Evolutionary conservation across 2,329 filamentous ascomycete genomes (phyloP), one percentile per base, ranked within the genome.

Genomic region (Alternaria sp.): DNA sequence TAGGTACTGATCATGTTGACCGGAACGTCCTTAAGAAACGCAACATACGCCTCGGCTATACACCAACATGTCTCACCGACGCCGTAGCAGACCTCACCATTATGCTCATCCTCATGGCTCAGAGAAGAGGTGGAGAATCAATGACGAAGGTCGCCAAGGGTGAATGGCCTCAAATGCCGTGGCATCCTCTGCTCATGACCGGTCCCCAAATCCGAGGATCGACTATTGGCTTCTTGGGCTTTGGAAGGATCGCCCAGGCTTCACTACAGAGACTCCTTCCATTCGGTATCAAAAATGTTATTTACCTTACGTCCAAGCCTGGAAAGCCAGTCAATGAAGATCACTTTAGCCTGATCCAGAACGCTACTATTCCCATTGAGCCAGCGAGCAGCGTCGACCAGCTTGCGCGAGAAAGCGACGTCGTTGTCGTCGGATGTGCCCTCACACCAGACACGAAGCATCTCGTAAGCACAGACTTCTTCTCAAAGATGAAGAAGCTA

Each of bases 401-500:
- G n/a, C 50, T 75, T 2, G 72, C 71, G 0, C 50, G 45, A n/a
- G 70, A 74, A 14, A 75, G 72, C 50, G 72, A 74, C 36, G 56
- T 75, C 6, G 63, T 75, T 0, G 61, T 75, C 24, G 68, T 75
- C 0, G 71, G 69, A 31, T 75, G 72, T 26, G 64, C 68, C 1
- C 52, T 75, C 11, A 71, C 72, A 4, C 64, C 65, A 2, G 57
- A 54, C 11, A 75, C 72, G 2, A 73, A 69, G 33, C 68, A 75
- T 54, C 54, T 75, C 3, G 62, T 75, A 6, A 64, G 63, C 36
- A 60, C 61, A 2, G 60, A 66, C 8, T 75, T 75, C 60, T 80
- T 86, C 28, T 72, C 59, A 1, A 74, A 75, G 64, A 84, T 84
- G 80, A 86, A 85, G 71, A 76, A 80, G 17, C 80, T 82, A 0